Evolutionary conservation across 805 yeast species (phyloP), one percentile per base, ranked within the genome.

Genomic region (Saccharomycopsis sp.): DNA sequence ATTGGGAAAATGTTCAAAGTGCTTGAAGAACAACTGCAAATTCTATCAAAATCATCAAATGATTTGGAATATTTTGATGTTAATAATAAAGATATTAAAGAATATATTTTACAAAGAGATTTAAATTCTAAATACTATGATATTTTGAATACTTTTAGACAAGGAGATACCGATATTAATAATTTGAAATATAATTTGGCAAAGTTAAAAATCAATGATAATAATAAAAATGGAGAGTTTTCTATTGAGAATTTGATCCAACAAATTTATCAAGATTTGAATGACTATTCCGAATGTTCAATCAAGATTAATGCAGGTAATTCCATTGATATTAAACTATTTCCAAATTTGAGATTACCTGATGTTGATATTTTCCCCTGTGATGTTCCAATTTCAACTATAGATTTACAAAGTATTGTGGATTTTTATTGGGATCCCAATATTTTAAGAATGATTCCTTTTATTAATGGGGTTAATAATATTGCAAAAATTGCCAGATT

Each of bases 361-460:
- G 76, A 87, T 2, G 79, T 88, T 0, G 73, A 73, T 36, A 63
- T 92, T 18, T 67, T 76, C 37, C 74, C 94, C 0, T 83, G 67
- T 51, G 95, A 89, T 57, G 99, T 92, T 1, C 98, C 98, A 0
- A 74, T 88, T 4, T 74, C 94, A n/a, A 79, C 89, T 0, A 95
- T 92, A 1, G 76, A 77, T 39, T 62, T 92, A 26, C 69, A 70
- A 21, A 63, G 72, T 29, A 65, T 92, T 46, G 78, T 85, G 32
- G 98, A 92, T 58, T 80, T 83, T 6, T 80, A 83, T 52, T 92
- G 98, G 96, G 98, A 92, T 58, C 96, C 96, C 1, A 89, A 97
- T 2, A 81, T 92, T 92, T 66, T 86, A 34, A 79, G 82, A 50
- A 83, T 92, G 19, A 61, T 85, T 9, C 95, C 96, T 0, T 81